A percentile compares a stretch with the other conserved stretches of the same genome.
Evolutionary conservation across 495 filamentous ascomycete genomes (phyloP).

Genomic region (Aspergillus sclerotiicarbonarius): DNA sequence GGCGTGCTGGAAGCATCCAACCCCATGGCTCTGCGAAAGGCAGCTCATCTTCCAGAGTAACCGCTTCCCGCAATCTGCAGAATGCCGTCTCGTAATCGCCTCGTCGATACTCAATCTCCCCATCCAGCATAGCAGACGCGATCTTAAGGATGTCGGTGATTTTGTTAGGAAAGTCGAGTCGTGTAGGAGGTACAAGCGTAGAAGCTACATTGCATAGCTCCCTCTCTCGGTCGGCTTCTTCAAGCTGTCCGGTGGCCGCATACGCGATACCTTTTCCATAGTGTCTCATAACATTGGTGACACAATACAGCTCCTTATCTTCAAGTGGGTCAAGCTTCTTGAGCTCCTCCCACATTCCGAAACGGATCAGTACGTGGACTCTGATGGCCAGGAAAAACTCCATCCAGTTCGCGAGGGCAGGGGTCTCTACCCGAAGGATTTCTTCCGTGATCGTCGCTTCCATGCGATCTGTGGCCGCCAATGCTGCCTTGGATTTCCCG

Average conservation of each 20-base stretch:
- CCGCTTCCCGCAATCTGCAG: conserved; percentile 44
- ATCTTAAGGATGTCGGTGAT: conserved; percentile 53
- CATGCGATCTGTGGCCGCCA: conserved; percentile 50
- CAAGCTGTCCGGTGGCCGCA: conserved; percentile 46
- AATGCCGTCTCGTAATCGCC: conserved; percentile 52
- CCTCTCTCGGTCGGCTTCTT: conserved; percentile 41
- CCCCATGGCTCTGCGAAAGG: conserved; percentile 69
- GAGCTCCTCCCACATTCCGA: conserved; percentile 60
- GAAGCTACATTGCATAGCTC: conserved; percentile 43
- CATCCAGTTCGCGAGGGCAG: conserved; percentile 67
- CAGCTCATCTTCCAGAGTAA: conserved; percentile 52
- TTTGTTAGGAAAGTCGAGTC: conserved; percentile 54
- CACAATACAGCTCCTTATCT: conserved; percentile 52
- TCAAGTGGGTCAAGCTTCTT: conserved; percentile 42
- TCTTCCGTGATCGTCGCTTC: conserved; percentile 54
- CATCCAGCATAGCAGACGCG: conserved; percentile 58
- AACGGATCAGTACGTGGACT: conserved; percentile 62
- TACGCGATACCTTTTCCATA: conserved; percentile 60
- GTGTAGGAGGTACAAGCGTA: conserved; percentile 44
- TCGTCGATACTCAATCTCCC: conserved; percentile 61
- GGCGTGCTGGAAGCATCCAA: conserved; percentile 66
- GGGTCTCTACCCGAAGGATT: conserved; percentile 55
- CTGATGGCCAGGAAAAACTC: conserved; percentile 59
- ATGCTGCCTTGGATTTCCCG: conserved; percentile 48
- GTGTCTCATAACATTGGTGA: conserved; percentile 54